Evolutionary conservation across 768 basidiomycete genomes (phyloP), one percentile per base, ranked within the genome.

Genomic region (Calocybe gangraenosa): DNA sequence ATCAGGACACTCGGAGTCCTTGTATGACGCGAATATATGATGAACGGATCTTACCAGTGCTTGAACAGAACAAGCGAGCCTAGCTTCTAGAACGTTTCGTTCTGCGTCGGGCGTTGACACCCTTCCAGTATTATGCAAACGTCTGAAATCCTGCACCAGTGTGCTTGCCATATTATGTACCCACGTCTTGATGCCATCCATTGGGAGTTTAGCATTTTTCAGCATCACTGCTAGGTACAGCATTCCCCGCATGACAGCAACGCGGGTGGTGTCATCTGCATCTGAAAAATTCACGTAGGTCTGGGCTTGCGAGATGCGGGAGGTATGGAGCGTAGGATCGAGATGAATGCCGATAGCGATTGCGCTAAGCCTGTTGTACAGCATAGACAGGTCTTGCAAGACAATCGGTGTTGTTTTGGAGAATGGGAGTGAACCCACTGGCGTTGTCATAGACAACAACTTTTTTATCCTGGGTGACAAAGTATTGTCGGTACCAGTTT

Each of bases 341-440:
- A 96, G 75, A 53, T 82, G 75, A 34, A 87, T 72, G 3, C 81
- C 82, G 20, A 89, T 69, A 4, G 84, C 78, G 51, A 87, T 69
- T 9, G 87, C 82, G 39, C 77, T 79, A 55, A 89, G 81, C 7
- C 92, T 81, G 62, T 96, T 96, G 63, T 84, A 80, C 25, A 95
- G 70, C 74, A 82, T 82, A 0, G 89, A 85, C 2, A 87, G 69
- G 30, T 87, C 79, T 25, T 74, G 67, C 2, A 60, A 49, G 0
- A 70, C 65, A 0, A 83, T 81, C 3, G 76, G 77, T 2, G 59
- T 65, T 1, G 62, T 60, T 33, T 78, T 75, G 2, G 75, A 75
- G 65, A 86, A 87, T 1, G 80, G 71, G 6, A 91, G 73, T 2
- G 82, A 69, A 19, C 82, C 79, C 21, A 91, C 75, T 0, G 92